Conservation (phyloP, 805 yeast species). For the Yamadazyma akitaensis region DNA sequence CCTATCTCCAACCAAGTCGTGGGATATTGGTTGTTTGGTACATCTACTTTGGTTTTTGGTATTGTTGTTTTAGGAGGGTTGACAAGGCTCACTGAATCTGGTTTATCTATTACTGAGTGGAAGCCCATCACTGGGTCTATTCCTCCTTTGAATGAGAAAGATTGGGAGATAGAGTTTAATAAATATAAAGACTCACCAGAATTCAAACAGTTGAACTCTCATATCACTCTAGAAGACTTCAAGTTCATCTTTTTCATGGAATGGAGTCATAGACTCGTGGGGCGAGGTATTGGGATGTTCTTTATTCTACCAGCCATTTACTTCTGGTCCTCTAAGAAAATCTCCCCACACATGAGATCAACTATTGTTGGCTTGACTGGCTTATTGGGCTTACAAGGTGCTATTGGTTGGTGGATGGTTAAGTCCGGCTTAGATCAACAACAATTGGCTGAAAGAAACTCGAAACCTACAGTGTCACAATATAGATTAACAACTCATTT, state of each 20-base stretch:
- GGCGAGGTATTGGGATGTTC: conserved; percentile 82
- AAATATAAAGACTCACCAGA: conserved; percentile 89
- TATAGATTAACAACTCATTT: conserved; percentile 91
- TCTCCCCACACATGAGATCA: conserved; percentile 68
- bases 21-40: conserved; percentile 85
- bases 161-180: conserved; percentile 83
- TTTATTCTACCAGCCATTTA: conserved; percentile 84
- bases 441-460: conserved; percentile 69
- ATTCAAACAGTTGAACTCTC: conserved; percentile 82
- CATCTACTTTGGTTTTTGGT: conserved; percentile 87
- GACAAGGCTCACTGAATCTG: conserved; percentile 93
- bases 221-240: conserved; percentile 86
- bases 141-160: conserved; percentile 77
- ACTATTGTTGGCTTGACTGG: conserved; percentile 69
- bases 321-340: conserved; percentile 63
- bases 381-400: conserved; percentile 88
- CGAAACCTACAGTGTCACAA: conserved; percentile 97
- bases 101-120: conserved; percentile 97
- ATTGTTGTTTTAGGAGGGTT: conserved; percentile 96
- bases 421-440: conserved; percentile 86
- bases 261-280: conserved; percentile 94
- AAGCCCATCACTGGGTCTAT: conserved; percentile 93
- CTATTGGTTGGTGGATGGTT: conserved; percentile 99
- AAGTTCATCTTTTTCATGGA: conserved; percentile 95
- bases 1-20: conserved; percentile 36